Conservation (phyloP, 805 yeast genomes). For the Nakazawaea holstii region DNA sequence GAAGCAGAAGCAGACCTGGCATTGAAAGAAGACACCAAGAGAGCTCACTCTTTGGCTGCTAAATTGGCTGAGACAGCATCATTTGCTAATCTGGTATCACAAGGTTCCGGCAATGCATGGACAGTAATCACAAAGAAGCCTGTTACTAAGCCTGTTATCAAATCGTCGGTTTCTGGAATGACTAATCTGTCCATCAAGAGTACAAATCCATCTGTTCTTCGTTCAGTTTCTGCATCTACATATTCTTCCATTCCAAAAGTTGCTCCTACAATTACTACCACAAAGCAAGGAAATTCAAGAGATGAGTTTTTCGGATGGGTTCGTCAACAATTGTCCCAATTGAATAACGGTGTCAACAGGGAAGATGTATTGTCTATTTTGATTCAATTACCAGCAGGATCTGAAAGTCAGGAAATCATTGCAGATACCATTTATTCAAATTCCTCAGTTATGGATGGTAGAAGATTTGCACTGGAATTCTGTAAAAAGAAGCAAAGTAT, state of each 20-base stretch:
- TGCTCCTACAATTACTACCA: slow-evolving; percentile 9
- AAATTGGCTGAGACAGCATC: slow-evolving; percentile 17
- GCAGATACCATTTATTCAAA: slow-evolving; percentile 89
- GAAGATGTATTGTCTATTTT: slow-evolving; percentile 79
- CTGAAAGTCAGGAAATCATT: slow-evolving; percentile 77
- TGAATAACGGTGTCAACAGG: slow-evolving; percentile 70
- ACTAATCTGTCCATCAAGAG: slow-evolving; percentile 11
- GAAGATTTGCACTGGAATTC: slow-evolving; percentile 90
- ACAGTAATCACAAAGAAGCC: slow-evolving; percentile 36
- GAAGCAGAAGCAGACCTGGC: slow-evolving; percentile 35
- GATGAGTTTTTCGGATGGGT: slow-evolving; percentile 73
- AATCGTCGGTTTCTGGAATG: slow-evolving; percentile 4
- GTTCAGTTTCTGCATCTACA: slow-evolving; percentile 29
- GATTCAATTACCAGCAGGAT: slow-evolving; percentile 69
- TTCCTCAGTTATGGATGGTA: slow-evolving; percentile 88
- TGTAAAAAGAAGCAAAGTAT: slow-evolving; percentile 69
- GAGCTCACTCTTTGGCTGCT: slow-evolving; percentile 20
- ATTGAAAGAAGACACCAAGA: slow-evolving; percentile 24
- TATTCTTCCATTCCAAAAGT: slow-evolving; percentile 13
- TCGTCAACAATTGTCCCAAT: slow-evolving; percentile 54
- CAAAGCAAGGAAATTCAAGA: slow-evolving; percentile 29
- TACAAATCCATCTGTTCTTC: slow-evolving; percentile 27
- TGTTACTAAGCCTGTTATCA: slow-evolving; percentile 19
- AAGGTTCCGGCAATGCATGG: slow-evolving; percentile 23
- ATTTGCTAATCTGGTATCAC: slow-evolving; percentile 16